Conservation (phyloP, 179 eudicot genomes). For the Carnegiea gigantea region DNA sequence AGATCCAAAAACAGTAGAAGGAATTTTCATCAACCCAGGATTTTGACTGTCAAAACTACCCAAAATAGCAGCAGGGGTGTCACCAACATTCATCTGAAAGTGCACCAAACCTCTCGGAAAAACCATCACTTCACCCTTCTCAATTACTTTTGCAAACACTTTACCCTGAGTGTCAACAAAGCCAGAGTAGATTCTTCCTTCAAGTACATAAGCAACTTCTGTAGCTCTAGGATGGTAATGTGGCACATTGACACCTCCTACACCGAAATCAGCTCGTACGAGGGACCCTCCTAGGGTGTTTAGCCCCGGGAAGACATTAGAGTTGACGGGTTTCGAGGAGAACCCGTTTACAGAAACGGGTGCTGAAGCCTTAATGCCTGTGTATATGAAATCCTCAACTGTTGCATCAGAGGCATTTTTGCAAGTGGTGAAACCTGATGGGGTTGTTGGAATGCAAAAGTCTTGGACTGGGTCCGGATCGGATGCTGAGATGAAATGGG, state of each 20-base stretch:
- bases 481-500: conserved; percentile 34
- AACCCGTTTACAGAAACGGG: conserved; percentile 37
- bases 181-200: conserved; percentile 67
- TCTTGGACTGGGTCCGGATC: conserved; percentile 74
- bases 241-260: conserved; percentile 61
- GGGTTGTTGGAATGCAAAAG: conserved; percentile 48
- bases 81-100: conserved; percentile 77
- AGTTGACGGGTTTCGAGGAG: conserved; percentile 42
- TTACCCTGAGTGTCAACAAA: conserved; percentile 58
- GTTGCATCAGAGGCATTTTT: conserved; percentile 45
- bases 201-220: conserved; percentile 57
- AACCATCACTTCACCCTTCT: conserved; percentile 82
- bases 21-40: conserved; percentile 66
- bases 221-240: conserved; percentile 87
- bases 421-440: conserved; percentile 32
- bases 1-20: conserved; percentile 59
- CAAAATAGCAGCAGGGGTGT: conserved; percentile 49
- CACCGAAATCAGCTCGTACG: conserved; percentile 64
- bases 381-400: conserved; percentile 51
- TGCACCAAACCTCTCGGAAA: conserved; percentile 76
- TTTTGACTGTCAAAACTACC: conserved; percentile 77
- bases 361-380: conserved; percentile 48
- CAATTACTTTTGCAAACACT: conserved; percentile 59
- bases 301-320: conserved; percentile 54
- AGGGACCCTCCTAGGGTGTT: conserved; percentile 71